Evolutionary conservation across 148 eudicot genomes (phyloP).

Genomic region (Cornus suecica): DNA sequence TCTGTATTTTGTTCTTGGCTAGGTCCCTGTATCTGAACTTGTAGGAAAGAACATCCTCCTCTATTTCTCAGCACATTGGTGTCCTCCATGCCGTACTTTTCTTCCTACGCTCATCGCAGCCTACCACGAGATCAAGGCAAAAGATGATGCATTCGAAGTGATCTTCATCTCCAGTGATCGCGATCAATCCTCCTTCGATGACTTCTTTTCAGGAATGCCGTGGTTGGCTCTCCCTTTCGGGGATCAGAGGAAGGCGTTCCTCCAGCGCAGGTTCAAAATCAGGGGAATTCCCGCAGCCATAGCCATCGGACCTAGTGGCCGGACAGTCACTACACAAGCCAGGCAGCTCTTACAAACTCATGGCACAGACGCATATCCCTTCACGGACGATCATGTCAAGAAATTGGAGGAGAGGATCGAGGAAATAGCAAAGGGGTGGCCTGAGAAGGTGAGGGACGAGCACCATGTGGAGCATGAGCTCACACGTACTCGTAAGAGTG

Average conservation of each 20-base stretch:
- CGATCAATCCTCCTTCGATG: conserved; percentile 37
- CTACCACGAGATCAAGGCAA: conserved; percentile 49
- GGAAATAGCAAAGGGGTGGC: conserved; percentile 33
- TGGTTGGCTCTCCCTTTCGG: conserved; percentile 65
- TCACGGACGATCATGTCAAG: conserved; percentile 46
- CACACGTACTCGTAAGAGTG: not conserved
- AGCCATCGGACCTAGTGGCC: conserved; percentile 44
- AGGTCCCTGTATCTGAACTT: conserved; percentile 54
- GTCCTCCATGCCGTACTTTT: conserved; percentile 54
- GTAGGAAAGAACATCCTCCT: conserved; percentile 48
- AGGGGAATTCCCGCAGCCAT: conserved; percentile 47
- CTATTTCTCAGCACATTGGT: conserved; percentile 64
- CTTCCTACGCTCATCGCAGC: conserved; percentile 42
- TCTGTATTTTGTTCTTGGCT: not conserved
- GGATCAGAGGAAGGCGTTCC: conserved; percentile 39
- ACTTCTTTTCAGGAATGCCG: conserved; percentile 48
- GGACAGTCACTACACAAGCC: conserved; percentile 36
- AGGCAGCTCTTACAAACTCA: conserved; percentile 29
- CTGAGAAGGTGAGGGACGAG: conserved; percentile 31
- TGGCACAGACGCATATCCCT: conserved; percentile 57
- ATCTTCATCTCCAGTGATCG: conserved; percentile 52
- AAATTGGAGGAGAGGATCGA: conserved; percentile 23
- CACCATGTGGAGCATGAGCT: conserved; percentile 19
- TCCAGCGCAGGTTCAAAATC: conserved; percentile 40
- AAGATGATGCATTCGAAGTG: conserved; percentile 39